A percentile compares a stretch with the other conserved stretches of the same genome.
Evolutionary conservation across 140 eudicot species (phyloP).

Genomic region (Cichorium intybus): DNA sequence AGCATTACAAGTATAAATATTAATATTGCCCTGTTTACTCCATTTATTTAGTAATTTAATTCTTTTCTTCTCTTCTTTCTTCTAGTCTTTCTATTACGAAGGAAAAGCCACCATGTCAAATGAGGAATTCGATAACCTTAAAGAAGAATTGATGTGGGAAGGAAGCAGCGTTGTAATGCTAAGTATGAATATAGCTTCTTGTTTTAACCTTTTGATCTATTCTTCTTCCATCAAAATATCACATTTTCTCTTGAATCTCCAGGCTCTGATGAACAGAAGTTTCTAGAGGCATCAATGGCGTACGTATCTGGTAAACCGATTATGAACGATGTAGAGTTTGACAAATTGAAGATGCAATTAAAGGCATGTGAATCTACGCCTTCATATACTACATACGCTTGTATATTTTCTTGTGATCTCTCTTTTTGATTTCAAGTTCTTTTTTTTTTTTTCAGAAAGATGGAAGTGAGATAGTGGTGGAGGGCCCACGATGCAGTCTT

Average conservation of each 20-base stretch:
- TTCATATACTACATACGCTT: not conserved
- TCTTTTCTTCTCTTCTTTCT: slow-evolving; percentile 7
- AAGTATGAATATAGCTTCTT: slow-evolving; percentile 39
- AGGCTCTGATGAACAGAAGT: slow-evolving; percentile 97
- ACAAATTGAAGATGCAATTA: slow-evolving; percentile 64
- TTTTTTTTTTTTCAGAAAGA: slow-evolving; percentile 55
- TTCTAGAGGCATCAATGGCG: slow-evolving; percentile 96
- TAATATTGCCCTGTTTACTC: not conserved
- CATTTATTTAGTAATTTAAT: not conserved
- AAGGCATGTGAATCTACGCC: slow-evolving; percentile 44
- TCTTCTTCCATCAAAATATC: not conserved
- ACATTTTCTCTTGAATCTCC: slow-evolving; percentile 19
- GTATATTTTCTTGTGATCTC: not conserved
- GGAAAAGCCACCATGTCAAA: slow-evolving; percentile 97
- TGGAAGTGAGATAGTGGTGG: slow-evolving; percentile 93
- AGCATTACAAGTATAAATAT: slow-evolving; percentile 72
- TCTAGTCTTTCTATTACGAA: slow-evolving; percentile 89
- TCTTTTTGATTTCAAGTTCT: not conserved
- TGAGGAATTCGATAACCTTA: slow-evolving; percentile 96
- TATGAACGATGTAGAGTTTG: slow-evolving; percentile 70
- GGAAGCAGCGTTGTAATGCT: slow-evolving; percentile 99
- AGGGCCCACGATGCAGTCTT: slow-evolving; percentile 99
- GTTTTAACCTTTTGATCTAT: slow-evolving; percentile 3
- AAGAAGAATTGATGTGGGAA: slow-evolving; percentile 99
- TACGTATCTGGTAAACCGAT: slow-evolving; percentile 86